These are phyloP conservation scores for Poteriospumella lacustris DNA, from an alignment of 108 stramenopile species.

Conservation along the genomic window DNA sequence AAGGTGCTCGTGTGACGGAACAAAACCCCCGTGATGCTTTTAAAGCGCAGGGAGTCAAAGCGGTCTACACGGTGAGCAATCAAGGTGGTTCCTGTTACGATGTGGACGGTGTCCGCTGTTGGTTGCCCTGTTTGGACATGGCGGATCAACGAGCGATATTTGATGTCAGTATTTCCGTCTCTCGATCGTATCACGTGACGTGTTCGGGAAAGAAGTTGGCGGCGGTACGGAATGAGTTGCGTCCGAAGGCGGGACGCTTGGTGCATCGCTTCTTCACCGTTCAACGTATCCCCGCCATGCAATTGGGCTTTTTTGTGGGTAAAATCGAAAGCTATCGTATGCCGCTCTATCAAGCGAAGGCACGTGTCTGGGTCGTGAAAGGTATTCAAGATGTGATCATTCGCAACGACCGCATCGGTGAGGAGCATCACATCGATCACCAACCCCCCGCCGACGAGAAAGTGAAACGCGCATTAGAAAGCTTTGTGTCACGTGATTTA, in stretches of 20 bases:
- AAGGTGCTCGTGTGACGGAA: too few relatives aligned
- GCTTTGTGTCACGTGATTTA: too few relatives aligned
- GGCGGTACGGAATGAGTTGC: background rate
- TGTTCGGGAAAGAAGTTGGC: background rate
- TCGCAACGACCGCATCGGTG: background rate
- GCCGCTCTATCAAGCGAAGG: background rate
- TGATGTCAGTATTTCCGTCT: background rate
- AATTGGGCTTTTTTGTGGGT: slow-evolving; percentile 15
- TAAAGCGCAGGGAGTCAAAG: too few relatives aligned
- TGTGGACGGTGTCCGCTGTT: slow-evolving; percentile 17
- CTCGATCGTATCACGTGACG: background rate
- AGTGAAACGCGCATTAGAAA: background rate
- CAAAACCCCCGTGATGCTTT: too few relatives aligned
- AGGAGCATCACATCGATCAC: background rate
- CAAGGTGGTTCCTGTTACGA: background rate
- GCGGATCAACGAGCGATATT: slow-evolving; percentile 21
- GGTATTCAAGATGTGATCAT: background rate
- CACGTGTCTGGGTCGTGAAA: background rate
- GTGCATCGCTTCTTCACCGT: slow-evolving; percentile 15
- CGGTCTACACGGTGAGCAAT: too few relatives aligned
- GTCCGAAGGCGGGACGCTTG: background rate
- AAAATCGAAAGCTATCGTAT: slow-evolving; percentile 14
- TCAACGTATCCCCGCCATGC: slow-evolving; percentile 1
- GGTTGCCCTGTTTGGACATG: slow-evolving; percentile 13
- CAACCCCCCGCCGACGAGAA: background rate